Base-by-base conservation (phyloP, 306 rosid genomes). In the Fragaria nilgerrensis region DNA sequence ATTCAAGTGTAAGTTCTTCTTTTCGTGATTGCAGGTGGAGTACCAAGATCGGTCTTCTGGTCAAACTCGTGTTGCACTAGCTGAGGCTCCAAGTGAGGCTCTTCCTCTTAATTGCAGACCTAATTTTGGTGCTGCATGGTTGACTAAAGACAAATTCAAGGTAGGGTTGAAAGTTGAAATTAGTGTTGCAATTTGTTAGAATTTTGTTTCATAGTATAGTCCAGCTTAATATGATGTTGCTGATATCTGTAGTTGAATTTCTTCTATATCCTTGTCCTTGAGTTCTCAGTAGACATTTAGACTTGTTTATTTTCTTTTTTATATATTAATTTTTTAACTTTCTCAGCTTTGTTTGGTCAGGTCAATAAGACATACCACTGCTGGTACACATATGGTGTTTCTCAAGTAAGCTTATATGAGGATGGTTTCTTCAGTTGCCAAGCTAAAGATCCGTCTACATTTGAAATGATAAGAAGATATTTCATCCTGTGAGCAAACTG, bases 41-140 rank as follows among this genome's bases (percentile, higher is more conserved):
- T 92, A 90, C 79, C 85, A 82, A 82, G 98, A 95, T 78, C 87
- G 61, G 61, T 82, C 86, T 77, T 92, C 96, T 13, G 98, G 98
- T 69, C 88, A 83, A 82, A 79, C 79, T 16, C 86, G 79, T 65
- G 55, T 87, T 82, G 96, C 97, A 12, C 83, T 78, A 71, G 98
- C 98, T 7, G 98, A 95, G 87, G 96, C 97, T 82, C 98, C 97
- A 52, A 75, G 86, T 77, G 98, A 92, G 84, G 97, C 98, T 80
- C 98, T 95, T 89, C 98, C 98, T 86, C 88, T 84, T 81, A 75
- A 87, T 78, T 95, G 98, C 87, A 88, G 98, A 85, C 97, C 98
- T 79, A 95, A 83, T 80, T 95, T 95, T 85, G 96, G 96, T 69
- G 87, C 90, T 84, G 93, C 97, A 41, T 95, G 95, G 97, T 84